Base-by-base conservation (phyloP, 345 rosid genomes). In the Rhodamnia argentea region DNA sequence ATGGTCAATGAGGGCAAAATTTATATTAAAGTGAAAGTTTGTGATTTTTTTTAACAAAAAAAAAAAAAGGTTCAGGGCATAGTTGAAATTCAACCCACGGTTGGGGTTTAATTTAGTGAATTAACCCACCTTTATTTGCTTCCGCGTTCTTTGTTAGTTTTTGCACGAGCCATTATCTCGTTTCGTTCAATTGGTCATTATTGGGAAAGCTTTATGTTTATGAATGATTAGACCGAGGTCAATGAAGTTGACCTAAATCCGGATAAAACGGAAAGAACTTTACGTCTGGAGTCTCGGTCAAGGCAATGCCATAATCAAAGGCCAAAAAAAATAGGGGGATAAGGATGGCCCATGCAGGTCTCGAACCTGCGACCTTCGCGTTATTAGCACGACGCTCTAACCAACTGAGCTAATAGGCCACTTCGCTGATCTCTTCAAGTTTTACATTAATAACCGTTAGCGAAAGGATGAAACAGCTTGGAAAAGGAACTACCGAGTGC, bases 321-420 rank as follows among this genome's bases (percentile, higher is more conserved):
- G 52, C 40, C 13, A 26, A 82, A 51, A 40, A 22, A 37, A 37
- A 37, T 37, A 37, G 40, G 7, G 13, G 13, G 22, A 0, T 27
- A 4, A 76, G 0, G 1, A 22, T 90, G 93, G 93, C 92, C 92
- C 91, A 90, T 91, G 88, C 93, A 91, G 91, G 91, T 93, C 85
- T 91, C 90, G 90, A 91, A 91, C 92, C 88, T 89, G 91, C 91
- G 94, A 93, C 98, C 96, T 93, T 94, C 95, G 97, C 97, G 97
- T 96, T 92, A 96, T 94, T 96, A 95, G 96, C 96, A 94, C 95
- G 94, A 95, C 96, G 95, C 98, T 94, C 94, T 94, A 94, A 95
- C 99, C 96, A 93, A 5, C 96, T 88, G 85, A 85, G 90, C 91
- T 85, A 90, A 86, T 88, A 86, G 88, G 90, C 90, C 87, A 9